These are phyloP conservation scores for Selaginella tamariscina DNA, from an alignment of 75 land plant genomes.

Conservation along the genomic window DNA sequence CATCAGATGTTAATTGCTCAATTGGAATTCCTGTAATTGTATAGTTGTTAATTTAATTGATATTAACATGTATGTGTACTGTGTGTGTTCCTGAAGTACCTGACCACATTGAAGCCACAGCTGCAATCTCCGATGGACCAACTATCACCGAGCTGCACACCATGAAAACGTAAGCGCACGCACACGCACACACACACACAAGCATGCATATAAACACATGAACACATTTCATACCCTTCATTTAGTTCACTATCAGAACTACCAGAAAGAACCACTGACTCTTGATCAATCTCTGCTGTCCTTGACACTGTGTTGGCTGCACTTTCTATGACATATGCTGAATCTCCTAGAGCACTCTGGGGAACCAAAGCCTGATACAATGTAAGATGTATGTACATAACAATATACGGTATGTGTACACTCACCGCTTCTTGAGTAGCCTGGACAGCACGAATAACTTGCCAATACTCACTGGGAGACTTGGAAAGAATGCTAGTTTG, in stretches of 20 bases:
- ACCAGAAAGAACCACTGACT: neutral
- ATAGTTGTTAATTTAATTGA: no score
- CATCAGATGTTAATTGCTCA: conserved; percentile 67
- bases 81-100: no score
- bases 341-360: conserved; percentile 13
- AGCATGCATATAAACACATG: no score
- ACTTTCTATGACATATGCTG: conserved; percentile 13
- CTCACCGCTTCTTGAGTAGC: conserved; percentile 72
- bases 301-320: neutral
- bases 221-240: neutral
- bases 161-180: neutral
- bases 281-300: neutral
- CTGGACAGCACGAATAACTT: conserved; percentile 72
- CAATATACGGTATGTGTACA: neutral
- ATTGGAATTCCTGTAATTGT: no score
- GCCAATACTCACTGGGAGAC: conserved; percentile 88
- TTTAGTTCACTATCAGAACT: neutral
- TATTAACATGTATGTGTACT: no score
- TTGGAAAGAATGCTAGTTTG: conserved; percentile 46
- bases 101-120: conserved; percentile 86
- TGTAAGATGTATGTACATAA: neutral
- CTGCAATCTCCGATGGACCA: conserved; percentile 76
- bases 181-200: no score
- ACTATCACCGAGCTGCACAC: conserved; percentile 51
- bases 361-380: conserved; percentile 25